phyloP scores from a whole-genome alignment of 768 basidiomycete genomes.

The Pilatotrama ljubarskyi region DNA sequence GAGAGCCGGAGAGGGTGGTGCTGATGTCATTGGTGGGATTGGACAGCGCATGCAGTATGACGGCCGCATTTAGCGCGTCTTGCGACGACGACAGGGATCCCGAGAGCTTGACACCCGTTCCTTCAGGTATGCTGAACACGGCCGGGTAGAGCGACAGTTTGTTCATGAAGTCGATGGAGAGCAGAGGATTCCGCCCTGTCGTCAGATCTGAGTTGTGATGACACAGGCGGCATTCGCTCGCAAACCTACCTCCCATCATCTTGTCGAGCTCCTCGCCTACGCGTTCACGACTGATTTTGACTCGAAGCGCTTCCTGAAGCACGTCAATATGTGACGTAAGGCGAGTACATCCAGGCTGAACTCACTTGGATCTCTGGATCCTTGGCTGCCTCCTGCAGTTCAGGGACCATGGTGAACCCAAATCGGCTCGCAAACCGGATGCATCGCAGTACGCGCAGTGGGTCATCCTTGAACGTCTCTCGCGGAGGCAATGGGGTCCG shows the following conservation, averaged over 20 bases:
- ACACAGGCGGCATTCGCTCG: neutral
- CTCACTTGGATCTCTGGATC: conserved; percentile 65
- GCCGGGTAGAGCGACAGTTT: conserved; percentile 67
- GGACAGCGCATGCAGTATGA: conserved; percentile 57
- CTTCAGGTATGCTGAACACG: conserved; percentile 59
- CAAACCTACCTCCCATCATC: conserved; percentile 77
- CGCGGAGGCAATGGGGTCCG: conserved; percentile 86
- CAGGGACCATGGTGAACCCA: conserved; percentile 74
- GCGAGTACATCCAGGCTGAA: neutral
- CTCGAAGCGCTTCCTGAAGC: conserved; percentile 58
- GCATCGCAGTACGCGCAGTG: conserved; percentile 87
- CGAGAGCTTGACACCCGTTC: conserved; percentile 47
- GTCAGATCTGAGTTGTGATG: neutral
- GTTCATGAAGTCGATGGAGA: conserved; percentile 73
- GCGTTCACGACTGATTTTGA: conserved; percentile 88
- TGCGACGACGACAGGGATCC: conserved; percentile 38
- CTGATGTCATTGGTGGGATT: conserved; percentile 23
- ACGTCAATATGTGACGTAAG: neutral
- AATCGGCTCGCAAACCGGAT: conserved; percentile 91
- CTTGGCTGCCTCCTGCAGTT: conserved; percentile 61
- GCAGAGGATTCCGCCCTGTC: conserved; percentile 72
- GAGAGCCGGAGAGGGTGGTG: conserved; percentile 8
- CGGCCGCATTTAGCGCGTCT: conserved; percentile 53
- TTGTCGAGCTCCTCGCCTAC: conserved; percentile 92
- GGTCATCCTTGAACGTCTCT: conserved; percentile 93